Evolutionary conservation across 495 filamentous ascomycete genomes (phyloP).

Genomic region (Neurospora discreta): DNA sequence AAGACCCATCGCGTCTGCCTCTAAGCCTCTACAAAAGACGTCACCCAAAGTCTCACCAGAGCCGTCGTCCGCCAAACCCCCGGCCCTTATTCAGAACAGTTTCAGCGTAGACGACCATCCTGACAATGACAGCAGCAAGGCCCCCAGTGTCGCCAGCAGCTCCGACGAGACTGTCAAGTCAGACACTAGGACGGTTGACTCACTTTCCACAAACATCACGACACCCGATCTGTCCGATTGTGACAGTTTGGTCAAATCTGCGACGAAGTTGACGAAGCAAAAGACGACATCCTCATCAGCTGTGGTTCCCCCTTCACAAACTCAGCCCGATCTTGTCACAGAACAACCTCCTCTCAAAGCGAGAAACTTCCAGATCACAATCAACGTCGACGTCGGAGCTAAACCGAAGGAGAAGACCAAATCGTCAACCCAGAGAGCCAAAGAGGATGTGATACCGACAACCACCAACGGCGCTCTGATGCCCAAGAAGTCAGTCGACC

Average conservation of each 20-base stretch:
- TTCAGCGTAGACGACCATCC: neutral
- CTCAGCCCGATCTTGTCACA: neutral
- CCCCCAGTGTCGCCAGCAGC: neutral
- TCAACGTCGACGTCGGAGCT: neutral
- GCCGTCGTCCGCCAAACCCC: neutral
- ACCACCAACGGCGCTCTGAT: neutral
- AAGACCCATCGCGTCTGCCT: neutral
- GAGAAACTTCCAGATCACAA: neutral
- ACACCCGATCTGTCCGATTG: neutral
- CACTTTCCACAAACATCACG: neutral
- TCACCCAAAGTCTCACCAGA: neutral
- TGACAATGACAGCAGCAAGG: neutral
- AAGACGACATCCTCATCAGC: neutral
- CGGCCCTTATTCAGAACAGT: neutral
- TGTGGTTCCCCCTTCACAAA: neutral
- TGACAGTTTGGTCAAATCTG: neutral
- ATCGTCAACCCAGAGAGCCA: neutral
- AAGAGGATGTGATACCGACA: neutral
- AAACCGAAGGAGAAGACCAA: neutral
- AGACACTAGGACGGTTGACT: neutral
- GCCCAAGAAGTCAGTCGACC: neutral
- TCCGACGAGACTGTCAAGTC: slow-evolving; percentile 1
- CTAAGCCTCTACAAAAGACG: neutral
- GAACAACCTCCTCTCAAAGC: neutral
- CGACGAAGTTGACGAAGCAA: neutral